Conservation (phyloP, 306 rosid species). For the Hippophae gyantsensis region DNA sequence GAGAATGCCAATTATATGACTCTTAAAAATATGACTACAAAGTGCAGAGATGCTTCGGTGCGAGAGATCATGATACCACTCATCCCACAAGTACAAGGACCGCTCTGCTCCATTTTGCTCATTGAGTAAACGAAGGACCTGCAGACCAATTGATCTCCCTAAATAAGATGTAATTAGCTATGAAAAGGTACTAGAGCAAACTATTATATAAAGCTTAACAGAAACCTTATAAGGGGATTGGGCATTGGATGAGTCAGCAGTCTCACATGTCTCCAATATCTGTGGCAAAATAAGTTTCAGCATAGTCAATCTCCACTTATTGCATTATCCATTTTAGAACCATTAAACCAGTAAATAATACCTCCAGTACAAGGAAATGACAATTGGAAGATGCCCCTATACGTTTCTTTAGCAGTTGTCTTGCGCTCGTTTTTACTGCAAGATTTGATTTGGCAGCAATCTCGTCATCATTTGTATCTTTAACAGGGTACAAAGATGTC, state of each 20-base stretch:
- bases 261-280: slow-evolving; percentile 55
- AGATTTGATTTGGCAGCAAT: slow-evolving; percentile 25
- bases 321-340: slow-evolving; percentile 1
- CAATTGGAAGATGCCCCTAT: slow-evolving; percentile 17
- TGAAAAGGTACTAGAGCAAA: slow-evolving; percentile 7
- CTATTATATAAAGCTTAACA: slow-evolving; percentile 19
- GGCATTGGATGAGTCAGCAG: slow-evolving; percentile 39
- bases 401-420: slow-evolving; percentile 14
- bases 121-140: slow-evolving; percentile 83
- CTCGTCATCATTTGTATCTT: slow-evolving; percentile 24
- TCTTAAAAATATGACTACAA: background rate
- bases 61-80: slow-evolving; percentile 44
- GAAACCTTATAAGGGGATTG: slow-evolving; percentile 59
- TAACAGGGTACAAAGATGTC: slow-evolving; percentile 28
- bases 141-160: slow-evolving; percentile 25
- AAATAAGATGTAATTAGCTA: slow-evolving; percentile 13
- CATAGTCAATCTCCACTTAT: slow-evolving; percentile 11
- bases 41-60: background rate
- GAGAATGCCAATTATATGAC: too few species aligned
- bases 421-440: slow-evolving; percentile 17
- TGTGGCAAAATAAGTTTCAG: slow-evolving; percentile 22
- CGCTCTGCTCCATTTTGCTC: slow-evolving; percentile 73
- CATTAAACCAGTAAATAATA: slow-evolving; percentile 22
- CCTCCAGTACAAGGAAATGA: slow-evolving; percentile 86
- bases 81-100: slow-evolving; percentile 53